These are phyloP conservation scores for Fomitopsis serialis DNA, from an alignment of 768 basidiomycete genomes.

Conservation along the genomic window DNA sequence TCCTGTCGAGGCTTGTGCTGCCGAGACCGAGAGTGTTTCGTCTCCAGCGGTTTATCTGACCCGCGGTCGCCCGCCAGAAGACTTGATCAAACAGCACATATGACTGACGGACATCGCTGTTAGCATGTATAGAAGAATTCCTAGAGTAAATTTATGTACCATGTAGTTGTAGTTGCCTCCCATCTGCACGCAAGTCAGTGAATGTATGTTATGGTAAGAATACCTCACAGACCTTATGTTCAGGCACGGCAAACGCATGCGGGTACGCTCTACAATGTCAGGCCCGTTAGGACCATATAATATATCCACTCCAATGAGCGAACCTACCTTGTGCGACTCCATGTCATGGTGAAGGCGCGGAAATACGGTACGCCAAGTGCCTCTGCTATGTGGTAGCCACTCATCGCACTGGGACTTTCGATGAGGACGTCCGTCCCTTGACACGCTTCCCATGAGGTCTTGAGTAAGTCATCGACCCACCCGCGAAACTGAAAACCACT, in stretches of 20 bases:
- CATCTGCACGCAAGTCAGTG: conserved; percentile 46
- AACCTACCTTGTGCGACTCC: conserved; percentile 78
- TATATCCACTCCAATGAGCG: background rate
- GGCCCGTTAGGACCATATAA: background rate
- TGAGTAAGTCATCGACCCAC: conserved; percentile 94
- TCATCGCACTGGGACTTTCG: conserved; percentile 97
- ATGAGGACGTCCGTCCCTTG: conserved; percentile 90
- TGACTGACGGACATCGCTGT: conserved; percentile 39
- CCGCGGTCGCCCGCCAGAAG: conserved; percentile 92
- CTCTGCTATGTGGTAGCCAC: conserved; percentile 94
- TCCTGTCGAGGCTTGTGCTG: conserved; percentile 85
- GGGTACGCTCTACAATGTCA: conserved; percentile 73
- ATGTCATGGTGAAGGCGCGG: conserved; percentile 96
- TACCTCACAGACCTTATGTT: conserved; percentile 60
- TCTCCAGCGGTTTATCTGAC: conserved; percentile 94
- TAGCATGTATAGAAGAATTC: background rate
- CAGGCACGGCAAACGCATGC: conserved; percentile 96
- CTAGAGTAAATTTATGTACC: conserved; percentile 41
- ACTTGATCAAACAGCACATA: conserved; percentile 98
- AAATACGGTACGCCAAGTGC: conserved; percentile 92
- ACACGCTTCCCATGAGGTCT: conserved; percentile 95
- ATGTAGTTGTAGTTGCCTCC: conserved; percentile 98
- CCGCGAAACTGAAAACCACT: conserved; percentile 74
- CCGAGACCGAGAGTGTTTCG: conserved; percentile 68
- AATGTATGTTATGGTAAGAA: background rate